These are phyloP conservation scores for Brettanomyces anomalus DNA, from an alignment of 805 yeast species.

Conservation along the genomic window DNA sequence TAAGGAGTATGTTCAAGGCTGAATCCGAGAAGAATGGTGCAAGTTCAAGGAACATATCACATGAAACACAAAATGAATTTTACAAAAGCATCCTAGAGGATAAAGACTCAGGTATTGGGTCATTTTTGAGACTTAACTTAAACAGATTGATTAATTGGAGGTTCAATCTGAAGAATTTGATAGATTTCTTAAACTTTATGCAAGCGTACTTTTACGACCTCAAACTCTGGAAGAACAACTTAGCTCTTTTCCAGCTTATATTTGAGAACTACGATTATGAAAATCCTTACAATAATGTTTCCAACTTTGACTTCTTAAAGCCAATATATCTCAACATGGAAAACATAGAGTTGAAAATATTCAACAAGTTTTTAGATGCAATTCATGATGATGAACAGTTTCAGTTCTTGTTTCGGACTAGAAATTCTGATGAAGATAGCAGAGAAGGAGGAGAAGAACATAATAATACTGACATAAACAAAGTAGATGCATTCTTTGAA, in stretches of 20 bases:
- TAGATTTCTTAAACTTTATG: constrained; percentile 21
- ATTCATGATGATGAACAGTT: constrained; percentile 18
- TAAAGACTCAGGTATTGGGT: constrained; percentile 15
- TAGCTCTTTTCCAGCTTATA: constrained; percentile 20
- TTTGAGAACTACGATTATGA: constrained; percentile 14
- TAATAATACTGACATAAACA: neutral
- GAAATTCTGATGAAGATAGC: neutral
- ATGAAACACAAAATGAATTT: constrained; percentile 8
- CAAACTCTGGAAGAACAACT: constrained; percentile 21
- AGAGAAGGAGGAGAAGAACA: constrained; percentile 1
- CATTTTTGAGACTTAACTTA: constrained; percentile 16
- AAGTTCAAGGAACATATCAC: neutral
- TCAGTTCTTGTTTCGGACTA: constrained; percentile 10
- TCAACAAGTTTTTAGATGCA: constrained; percentile 14
- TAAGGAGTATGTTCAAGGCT: constrained; percentile 11
- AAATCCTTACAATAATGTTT: constrained; percentile 6
- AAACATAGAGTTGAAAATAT: constrained; percentile 4
- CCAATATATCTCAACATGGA: constrained; percentile 15
- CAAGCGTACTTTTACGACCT: constrained; percentile 16
- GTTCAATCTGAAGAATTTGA: constrained; percentile 16
- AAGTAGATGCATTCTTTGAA: neutral
- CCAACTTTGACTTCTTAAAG: constrained; percentile 13
- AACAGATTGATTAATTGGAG: constrained; percentile 24
- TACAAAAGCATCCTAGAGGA: constrained; percentile 13
- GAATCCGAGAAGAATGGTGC: neutral